Evolutionary conservation across 345 rosid species (phyloP).

Genomic region (Citrus unshiu): DNA sequence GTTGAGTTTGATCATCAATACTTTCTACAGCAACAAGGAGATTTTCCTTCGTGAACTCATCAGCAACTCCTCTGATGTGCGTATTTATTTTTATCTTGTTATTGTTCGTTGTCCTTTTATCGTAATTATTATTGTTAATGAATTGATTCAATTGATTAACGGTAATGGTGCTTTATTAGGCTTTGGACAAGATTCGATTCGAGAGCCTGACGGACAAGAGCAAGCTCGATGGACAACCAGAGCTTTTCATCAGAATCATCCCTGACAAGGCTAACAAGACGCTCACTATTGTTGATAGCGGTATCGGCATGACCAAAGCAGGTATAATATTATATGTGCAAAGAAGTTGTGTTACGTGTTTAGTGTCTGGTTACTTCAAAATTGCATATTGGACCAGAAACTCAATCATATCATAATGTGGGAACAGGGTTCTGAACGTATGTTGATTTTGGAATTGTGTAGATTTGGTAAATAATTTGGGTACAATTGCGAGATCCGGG

Average conservation of each 20-base stretch:
- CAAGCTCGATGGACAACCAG: constrained; percentile 85
- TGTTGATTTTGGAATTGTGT: neutral
- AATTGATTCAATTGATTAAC: neutral
- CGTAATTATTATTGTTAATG: too few species aligned
- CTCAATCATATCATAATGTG: too few species aligned
- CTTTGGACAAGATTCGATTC: constrained; percentile 76
- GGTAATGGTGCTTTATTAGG: constrained; percentile 27
- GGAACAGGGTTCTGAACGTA: neutral
- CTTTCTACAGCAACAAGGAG: constrained; percentile 93
- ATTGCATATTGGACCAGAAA: too few species aligned
- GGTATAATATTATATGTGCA: constrained; percentile 25
- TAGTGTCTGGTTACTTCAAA: neutral
- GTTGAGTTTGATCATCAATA: constrained; percentile 77
- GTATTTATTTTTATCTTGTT: constrained; percentile 8
- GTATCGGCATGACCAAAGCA: constrained; percentile 88
- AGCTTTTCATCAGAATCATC: constrained; percentile 66
- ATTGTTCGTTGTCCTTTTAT: neutral
- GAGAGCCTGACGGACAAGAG: constrained; percentile 82
- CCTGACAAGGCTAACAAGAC: constrained; percentile 78
- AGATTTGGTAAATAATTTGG: constrained; percentile 87
- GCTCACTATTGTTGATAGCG: constrained; percentile 71
- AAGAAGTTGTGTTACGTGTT: neutral
- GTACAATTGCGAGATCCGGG: constrained; percentile 90
- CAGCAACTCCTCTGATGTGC: constrained; percentile 67
- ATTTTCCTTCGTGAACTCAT: constrained; percentile 74